Conservation (phyloP, 1,284 basidiomycete genomes). For the Ustilago sp. region DNA sequence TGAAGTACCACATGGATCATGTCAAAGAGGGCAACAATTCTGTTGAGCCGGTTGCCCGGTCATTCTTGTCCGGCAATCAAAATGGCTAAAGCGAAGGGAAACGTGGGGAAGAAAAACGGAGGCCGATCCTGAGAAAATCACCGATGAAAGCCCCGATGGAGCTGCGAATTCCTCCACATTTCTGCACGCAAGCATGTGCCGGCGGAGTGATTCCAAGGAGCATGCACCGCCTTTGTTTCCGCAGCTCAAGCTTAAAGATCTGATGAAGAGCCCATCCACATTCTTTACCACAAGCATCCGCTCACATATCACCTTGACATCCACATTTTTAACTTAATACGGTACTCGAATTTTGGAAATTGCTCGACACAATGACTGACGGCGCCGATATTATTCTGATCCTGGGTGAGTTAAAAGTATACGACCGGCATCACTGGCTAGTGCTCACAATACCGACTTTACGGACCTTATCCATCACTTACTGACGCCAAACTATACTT, state of each 20-base stretch:
- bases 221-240: slow-evolving; percentile 1
- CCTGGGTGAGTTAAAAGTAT: slow-evolving; percentile 37
- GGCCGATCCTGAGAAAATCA: background rate
- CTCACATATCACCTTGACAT: background rate
- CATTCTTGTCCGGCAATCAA: slow-evolving; percentile 25
- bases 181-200: background rate
- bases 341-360: background rate
- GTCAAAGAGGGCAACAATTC: slow-evolving; percentile 4
- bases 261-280: background rate
- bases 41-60: slow-evolving; percentile 30
- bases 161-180: slow-evolving; percentile 9
- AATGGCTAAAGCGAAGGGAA: slow-evolving; percentile 10
- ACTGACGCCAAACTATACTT: background rate
- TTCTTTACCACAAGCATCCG: background rate
- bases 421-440: background rate
- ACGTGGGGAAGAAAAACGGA: slow-evolving; percentile 21
- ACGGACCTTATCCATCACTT: too few species aligned
- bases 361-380: slow-evolving; percentile 27
- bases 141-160: slow-evolving; percentile 1
- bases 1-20: slow-evolving; percentile 9
- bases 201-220: background rate
- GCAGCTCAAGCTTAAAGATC: background rate
- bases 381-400: slow-evolving; percentile 49
- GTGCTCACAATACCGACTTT: background rate
- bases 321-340: background rate